These are phyloP conservation scores for Alternaria longipes DNA, from an alignment of 2,329 filamentous ascomycete species.

Conservation along the genomic window DNA sequence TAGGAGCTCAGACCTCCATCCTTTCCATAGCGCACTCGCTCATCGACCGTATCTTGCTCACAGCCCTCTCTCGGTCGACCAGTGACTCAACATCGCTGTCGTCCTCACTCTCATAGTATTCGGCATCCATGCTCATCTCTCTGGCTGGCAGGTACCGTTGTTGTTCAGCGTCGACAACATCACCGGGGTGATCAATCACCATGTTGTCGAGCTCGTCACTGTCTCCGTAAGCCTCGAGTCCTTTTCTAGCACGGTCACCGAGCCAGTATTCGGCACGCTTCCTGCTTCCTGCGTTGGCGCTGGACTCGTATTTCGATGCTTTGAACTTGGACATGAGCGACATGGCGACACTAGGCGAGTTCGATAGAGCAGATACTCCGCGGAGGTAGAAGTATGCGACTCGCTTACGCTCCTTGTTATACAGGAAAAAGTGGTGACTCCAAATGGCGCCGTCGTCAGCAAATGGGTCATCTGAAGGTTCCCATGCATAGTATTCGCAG, in stretches of 20 bases:
- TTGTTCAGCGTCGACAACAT: conserved; percentile 50
- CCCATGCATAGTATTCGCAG: conserved; percentile 89
- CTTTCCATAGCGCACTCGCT: conserved; percentile 63
- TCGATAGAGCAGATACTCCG: conserved; percentile 80
- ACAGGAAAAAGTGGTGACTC: conserved; percentile 97
- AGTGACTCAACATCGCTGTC: conserved; percentile 49
- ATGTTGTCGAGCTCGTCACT: conserved; percentile 56
- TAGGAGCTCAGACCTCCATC: conserved; percentile 58
- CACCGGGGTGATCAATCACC: conserved; percentile 51
- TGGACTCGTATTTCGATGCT: conserved; percentile 57
- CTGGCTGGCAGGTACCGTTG: conserved; percentile 48
- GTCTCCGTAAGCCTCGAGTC: conserved; percentile 54
- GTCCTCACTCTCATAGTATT: conserved; percentile 44
- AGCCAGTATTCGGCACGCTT: conserved; percentile 93
- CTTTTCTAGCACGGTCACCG: conserved; percentile 67
- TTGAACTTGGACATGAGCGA: conserved; percentile 51
- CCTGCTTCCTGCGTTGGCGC: conserved; percentile 66
- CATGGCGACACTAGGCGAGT: conserved; percentile 61
- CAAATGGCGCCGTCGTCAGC: conserved; percentile 94
- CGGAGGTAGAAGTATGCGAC: conserved; percentile 94
- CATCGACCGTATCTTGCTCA: conserved; percentile 60
- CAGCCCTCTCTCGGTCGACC: conserved; percentile 41
- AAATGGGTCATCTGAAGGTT: conserved; percentile 88
- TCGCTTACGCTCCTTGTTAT: conserved; percentile 90
- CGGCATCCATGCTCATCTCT: conserved; percentile 44